Base-by-base conservation (phyloP, 148 eudicot genomes). In the Simmondsia chinensis region DNA sequence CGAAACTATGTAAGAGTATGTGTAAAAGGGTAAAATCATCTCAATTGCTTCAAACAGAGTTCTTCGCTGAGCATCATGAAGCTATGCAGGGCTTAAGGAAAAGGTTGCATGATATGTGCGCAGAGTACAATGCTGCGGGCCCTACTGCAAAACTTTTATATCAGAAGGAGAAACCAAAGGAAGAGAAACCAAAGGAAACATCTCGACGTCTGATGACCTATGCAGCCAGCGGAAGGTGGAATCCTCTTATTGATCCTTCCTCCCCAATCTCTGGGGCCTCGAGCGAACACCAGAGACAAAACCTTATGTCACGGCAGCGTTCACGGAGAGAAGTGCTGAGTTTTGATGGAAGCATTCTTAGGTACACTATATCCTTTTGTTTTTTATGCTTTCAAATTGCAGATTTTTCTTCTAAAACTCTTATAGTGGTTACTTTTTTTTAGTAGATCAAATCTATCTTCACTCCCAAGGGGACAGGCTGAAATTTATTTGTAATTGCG, bases 221-320 rank as follows among this genome's bases (percentile, higher is more conserved):
- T 70, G 97, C 97, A 4, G n/a, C n/a, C n/a, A 85, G 95, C 60
- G 88, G 86, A 61, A 82, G 75, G 63, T 91, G 97, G 97, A 85
- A 82, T 50, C 94, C 97, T 33, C 75, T 76, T 57, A 65, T 68
- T 35, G 95, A 82, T 53, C 97, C 97, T 56, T 85, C 95, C 58
- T 82, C 94, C 54, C 97, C 97, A 33, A 76, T 85, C 32, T 65
- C 94, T 52, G 88, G 87, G 45, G 69, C 74, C 48, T 48, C 52
- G 34, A 58, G 75, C 44, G 88, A 83, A 50, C 48, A 64, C 46
- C 80, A 76, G 56, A 70, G 85, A 54, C 53, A 64, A 38, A 74
- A 74, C 59, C 76, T 83, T 63, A 64, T 71, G 5, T 48, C 61
- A 56, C 68, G 96, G 63, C 84, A 82, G 52, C 84, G 87, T 25